phyloP scores from a whole-genome alignment of 2,329 filamentous ascomycete genomes.

The Colletotrichum brevisporum region DNA sequence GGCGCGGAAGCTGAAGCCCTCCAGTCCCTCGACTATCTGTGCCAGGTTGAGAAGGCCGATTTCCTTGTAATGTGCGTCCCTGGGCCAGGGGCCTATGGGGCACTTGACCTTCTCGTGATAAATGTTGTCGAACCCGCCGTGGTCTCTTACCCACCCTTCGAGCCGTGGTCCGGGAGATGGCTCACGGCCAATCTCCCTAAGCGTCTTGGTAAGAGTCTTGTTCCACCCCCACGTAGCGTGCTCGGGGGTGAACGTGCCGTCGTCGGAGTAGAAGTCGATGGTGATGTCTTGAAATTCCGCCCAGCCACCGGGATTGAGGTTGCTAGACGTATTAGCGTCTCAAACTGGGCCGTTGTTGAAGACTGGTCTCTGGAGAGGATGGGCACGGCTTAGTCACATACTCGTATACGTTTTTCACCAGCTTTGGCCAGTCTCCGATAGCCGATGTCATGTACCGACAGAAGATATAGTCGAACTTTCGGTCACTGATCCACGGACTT shows the following conservation, averaged over 20 bases:
- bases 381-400: too few relatives aligned
- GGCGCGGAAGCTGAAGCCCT: conserved; percentile 44
- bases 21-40: conserved; percentile 40
- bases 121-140: conserved; percentile 53
- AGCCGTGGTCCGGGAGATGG: conserved; percentile 46
- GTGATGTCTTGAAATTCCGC: conserved; percentile 52
- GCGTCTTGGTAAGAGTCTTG: conserved; percentile 39
- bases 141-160: conserved; percentile 48
- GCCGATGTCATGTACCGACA: conserved; percentile 67
- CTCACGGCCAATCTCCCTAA: conserved; percentile 44
- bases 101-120: conserved; percentile 48
- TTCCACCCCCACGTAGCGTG: conserved; percentile 39
- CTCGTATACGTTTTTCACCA: conserved; percentile 63
- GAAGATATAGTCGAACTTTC: conserved; percentile 73
- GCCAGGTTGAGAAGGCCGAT: conserved; percentile 44
- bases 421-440: conserved; percentile 69
- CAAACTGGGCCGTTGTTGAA: too few relatives aligned
- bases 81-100: conserved; percentile 55
- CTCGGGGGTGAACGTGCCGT: conserved; percentile 39
- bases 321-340: too few relatives aligned
- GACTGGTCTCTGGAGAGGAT: too few relatives aligned
- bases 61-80: conserved; percentile 47
- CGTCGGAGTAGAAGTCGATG: conserved; percentile 42
- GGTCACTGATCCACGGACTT: conserved; percentile 66
- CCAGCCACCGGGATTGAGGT: conserved; percentile 68